phyloP scores from a whole-genome alignment of 2,329 filamentous ascomycete genomes.

The Colletotrichum kahawae region DNA sequence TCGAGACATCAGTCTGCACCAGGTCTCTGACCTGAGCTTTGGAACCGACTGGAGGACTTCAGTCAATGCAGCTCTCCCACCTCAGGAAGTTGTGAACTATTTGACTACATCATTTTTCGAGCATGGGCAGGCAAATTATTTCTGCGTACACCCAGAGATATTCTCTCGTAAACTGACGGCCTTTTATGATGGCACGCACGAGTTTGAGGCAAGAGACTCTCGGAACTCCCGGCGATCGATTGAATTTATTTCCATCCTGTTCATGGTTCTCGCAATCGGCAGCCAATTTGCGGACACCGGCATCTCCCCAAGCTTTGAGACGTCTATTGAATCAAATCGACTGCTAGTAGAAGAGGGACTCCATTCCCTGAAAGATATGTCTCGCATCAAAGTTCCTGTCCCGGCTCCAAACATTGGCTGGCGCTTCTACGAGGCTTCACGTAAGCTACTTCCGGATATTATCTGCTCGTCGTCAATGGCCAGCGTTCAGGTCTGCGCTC shows the following conservation, averaged over 20 bases:
- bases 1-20: neutral
- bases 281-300: neutral
- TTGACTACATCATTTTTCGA: neutral
- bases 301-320: neutral
- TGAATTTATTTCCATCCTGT: neutral
- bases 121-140: neutral
- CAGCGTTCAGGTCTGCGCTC: neutral
- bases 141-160: neutral
- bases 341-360: neutral
- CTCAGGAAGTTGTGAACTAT: neutral
- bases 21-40: neutral
- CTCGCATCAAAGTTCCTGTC: neutral
- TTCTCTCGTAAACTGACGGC: neutral
- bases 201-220: neutral
- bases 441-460: fast-evolving
- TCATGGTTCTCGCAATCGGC: neutral
- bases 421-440: neutral
- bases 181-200: neutral
- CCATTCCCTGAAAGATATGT: fast-evolving
- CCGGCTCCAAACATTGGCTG: neutral
- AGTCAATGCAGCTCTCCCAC: neutral
- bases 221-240: neutral
- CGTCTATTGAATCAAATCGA: neutral
- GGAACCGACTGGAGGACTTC: neutral
- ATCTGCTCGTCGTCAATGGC: fast-evolving